phyloP scores from a whole-genome alignment of 2,329 filamentous ascomycete species.

The Myriosclerotinia scirpicola region DNA sequence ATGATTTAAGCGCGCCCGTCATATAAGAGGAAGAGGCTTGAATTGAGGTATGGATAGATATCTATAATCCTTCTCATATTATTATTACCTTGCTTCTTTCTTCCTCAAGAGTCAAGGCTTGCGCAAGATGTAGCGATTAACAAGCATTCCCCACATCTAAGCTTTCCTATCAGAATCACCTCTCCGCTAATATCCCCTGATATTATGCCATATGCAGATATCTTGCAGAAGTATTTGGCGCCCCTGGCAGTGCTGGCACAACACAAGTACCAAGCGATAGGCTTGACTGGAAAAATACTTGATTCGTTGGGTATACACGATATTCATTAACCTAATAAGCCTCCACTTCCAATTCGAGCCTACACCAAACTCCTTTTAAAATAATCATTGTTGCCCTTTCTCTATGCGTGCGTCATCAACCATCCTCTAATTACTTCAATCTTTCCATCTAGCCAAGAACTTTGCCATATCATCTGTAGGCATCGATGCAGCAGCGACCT shows the following conservation, averaged over 20 bases:
- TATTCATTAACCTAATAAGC: constrained; percentile 19
- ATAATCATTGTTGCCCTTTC: constrained; percentile 7
- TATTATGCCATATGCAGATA: constrained; percentile 5
- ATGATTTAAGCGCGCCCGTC: background rate
- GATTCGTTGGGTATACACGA: constrained; percentile 22
- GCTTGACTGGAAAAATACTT: constrained; percentile 19
- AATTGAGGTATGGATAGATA: background rate
- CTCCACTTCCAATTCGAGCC: constrained; percentile 14
- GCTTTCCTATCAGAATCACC: background rate
- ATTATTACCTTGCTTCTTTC: background rate
- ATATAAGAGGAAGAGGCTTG: background rate
- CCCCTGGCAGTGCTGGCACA: too few relatives aligned
- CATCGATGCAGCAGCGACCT: constrained; percentile 38
- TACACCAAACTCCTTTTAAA: constrained; percentile 21
- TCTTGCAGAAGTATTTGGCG: constrained; percentile 5
- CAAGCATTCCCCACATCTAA: constrained; percentile 22
- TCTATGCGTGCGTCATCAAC: constrained; percentile 3
- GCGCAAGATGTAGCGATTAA: background rate
- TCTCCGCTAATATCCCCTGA: constrained; percentile 15
- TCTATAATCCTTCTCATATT: too few relatives aligned
- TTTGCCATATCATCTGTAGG: constrained; percentile 42
- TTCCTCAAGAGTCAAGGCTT: background rate
- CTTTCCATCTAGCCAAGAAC: constrained; percentile 44
- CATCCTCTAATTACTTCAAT: constrained; percentile 31
- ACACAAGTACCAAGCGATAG: background rate